Conservation (phyloP, 1,284 basidiomycete genomes). For the Malassezia dermatis region DNA sequence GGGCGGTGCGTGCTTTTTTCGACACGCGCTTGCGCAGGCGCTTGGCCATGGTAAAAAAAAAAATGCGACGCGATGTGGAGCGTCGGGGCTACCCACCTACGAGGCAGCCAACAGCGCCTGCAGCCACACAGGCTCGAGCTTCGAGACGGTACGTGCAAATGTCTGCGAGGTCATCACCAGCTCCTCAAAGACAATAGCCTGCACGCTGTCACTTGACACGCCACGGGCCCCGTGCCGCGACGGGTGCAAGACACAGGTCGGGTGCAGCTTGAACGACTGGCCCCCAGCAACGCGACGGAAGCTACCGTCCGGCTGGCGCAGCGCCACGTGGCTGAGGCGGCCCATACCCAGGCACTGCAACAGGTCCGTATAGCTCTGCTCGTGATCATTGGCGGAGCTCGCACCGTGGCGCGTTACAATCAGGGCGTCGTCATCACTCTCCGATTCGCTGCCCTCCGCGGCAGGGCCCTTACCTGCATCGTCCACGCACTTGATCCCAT, state of each 20-base stretch:
- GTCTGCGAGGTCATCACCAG: conserved; percentile 41
- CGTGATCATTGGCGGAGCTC: background rate
- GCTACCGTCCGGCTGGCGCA: conserved; percentile 28
- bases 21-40: conserved; percentile 13
- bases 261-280: conserved; percentile 38
- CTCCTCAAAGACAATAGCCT: conserved; percentile 43
- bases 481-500: conserved; percentile 35
- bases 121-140: conserved; percentile 37
- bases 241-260: conserved; percentile 29
- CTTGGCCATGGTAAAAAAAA: conserved; percentile 10
- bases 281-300: conserved; percentile 25
- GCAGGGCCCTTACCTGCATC: background rate
- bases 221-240: conserved; percentile 17
- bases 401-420: background rate
- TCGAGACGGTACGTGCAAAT: conserved; percentile 38
- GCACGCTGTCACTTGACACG: conserved; percentile 6
- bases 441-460: background rate
- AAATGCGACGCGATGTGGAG: background rate
- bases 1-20: background rate
- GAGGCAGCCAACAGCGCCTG: conserved; percentile 10
- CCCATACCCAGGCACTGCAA: conserved; percentile 26
- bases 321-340: conserved; percentile 25
- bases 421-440: conserved; percentile 13
- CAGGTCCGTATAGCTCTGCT: conserved; percentile 22
- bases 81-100: background rate